Base-by-base conservation (phyloP, 805 yeast species). In the Metschnikowia similis region DNA sequence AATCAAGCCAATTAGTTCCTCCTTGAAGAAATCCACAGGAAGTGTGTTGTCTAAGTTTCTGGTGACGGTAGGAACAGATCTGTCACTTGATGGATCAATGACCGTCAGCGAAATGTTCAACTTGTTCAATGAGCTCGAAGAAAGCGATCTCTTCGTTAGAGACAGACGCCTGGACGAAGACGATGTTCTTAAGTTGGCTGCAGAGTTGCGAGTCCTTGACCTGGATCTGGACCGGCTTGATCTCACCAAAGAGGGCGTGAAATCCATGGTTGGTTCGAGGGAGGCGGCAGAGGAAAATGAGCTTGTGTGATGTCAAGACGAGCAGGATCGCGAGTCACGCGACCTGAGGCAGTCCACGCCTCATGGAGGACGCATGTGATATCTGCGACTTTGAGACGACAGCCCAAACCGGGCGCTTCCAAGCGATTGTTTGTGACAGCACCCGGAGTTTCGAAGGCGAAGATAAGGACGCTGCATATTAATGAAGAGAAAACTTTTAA, bases 1-100 rank as follows among this genome's bases (percentile, higher is more conserved):
- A 32, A 85, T 64, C 35, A 88, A 72, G 1, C 83, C 77, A 31
- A 89, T 64, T 38, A 92, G 72, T 63, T 91, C 97, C 53, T 85
- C 87, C 61, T 87, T 86, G 67, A 92, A 85, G 65, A 89, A 91
- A 58, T 85, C 92, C n/a, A 73, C 59, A 0, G 97, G 97, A 50
- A 91, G 73, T 1, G 86, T 69, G 60, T 87, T 84, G 65, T 91
- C 97, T 43, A 91, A 69, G 2, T 71, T 72, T 10, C 82, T 86
- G 41, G 76, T 75, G 6, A 84, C 79, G 63, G 79, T 42, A 67
- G 86, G 60, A 66, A 80, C 59, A 52, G 75, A 41, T 34, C 63
- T 67, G 28, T 69, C 73, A 29, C 65, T 70, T 29, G 59, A 51
- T 26, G 58, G 49, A 13, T 64, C 68, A 28, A 66, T 56, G 27